These are phyloP conservation scores for Ceratobasidium theobromae DNA, from an alignment of 1,284 basidiomycete species.

Conservation along the genomic window DNA sequence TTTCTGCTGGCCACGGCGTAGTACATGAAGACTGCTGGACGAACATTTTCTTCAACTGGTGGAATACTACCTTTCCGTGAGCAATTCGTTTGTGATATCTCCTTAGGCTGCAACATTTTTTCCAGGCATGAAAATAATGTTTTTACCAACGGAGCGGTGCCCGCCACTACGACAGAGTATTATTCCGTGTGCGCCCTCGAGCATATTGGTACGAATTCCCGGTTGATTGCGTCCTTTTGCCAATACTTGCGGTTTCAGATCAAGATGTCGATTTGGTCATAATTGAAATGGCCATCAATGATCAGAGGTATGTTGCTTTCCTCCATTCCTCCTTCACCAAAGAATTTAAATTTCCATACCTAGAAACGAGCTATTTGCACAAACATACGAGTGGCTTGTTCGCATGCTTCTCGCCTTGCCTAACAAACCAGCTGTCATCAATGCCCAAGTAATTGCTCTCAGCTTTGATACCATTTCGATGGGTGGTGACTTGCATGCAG, in stretches of 20 bases:
- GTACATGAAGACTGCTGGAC: conserved; percentile 33
- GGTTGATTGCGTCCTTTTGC: not conserved
- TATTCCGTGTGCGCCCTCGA: conserved; percentile 36
- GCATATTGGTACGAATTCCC: conserved; percentile 31
- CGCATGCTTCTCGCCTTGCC: conserved; percentile 34
- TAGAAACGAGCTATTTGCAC: conserved; percentile 33
- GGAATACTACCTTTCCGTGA: conserved; percentile 35
- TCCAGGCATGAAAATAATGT: conserved; percentile 26
- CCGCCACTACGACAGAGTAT: conserved; percentile 36
- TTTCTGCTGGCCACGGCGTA: conserved; percentile 36
- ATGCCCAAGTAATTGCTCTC: conserved; percentile 35
- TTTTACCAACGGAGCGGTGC: conserved; percentile 36
- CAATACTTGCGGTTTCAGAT: not conserved
- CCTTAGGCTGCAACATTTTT: not conserved
- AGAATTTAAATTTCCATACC: not conserved
- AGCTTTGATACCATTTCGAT: conserved; percentile 34
- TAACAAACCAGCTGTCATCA: conserved; percentile 36
- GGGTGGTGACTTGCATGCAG: conserved; percentile 37
- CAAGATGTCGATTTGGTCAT: conserved; percentile 36
- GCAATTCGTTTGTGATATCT: not conserved
- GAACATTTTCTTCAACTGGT: conserved; percentile 28
- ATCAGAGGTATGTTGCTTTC: conserved; percentile 32
- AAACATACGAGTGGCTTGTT: conserved; percentile 36
- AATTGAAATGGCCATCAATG: conserved; percentile 37
- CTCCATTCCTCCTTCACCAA: not conserved